phyloP scores from a whole-genome alignment of 2,329 filamentous ascomycete genomes.

The Tolypocladium album region DNA sequence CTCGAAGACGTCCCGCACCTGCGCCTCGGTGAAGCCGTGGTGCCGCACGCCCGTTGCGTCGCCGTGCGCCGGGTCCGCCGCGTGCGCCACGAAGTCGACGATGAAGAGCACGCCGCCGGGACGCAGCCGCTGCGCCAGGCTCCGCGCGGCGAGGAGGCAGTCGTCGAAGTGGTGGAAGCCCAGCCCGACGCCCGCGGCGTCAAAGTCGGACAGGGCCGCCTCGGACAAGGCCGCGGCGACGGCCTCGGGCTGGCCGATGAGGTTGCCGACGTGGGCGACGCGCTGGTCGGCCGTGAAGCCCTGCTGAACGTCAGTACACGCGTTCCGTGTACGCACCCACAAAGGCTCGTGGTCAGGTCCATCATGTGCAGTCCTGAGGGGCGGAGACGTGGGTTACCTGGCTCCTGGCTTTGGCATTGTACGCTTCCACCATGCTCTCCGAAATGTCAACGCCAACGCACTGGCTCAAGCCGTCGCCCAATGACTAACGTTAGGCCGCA shows the following conservation, averaged over 20 bases:
- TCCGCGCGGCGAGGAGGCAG: slow-evolving; percentile 45
- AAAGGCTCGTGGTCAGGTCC: neutral
- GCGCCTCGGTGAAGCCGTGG: slow-evolving; percentile 52
- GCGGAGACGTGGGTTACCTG: slow-evolving; percentile 26
- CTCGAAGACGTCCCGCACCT: slow-evolving; percentile 50
- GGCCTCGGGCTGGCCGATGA: slow-evolving; percentile 33
- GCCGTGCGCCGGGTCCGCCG: slow-evolving; percentile 11
- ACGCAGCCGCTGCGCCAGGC: slow-evolving; percentile 50
- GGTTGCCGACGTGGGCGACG: slow-evolving; percentile 46
- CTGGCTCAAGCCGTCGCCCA: slow-evolving; percentile 29
- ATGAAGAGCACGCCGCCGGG: slow-evolving; percentile 58
- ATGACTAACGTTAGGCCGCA: slow-evolving; percentile 9
- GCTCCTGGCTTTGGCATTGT: slow-evolving; percentile 49
- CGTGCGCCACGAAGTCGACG: slow-evolving; percentile 55
- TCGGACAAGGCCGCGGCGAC: slow-evolving; percentile 45
- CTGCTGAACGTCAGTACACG: slow-evolving; percentile 12
- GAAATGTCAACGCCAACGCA: slow-evolving; percentile 61
- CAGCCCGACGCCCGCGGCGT: slow-evolving; percentile 51
- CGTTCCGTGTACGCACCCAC: neutral
- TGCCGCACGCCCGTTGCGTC: slow-evolving; percentile 46
- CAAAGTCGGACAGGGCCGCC: slow-evolving; percentile 57
- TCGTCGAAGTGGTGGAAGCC: slow-evolving; percentile 61
- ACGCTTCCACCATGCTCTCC: slow-evolving; percentile 57
- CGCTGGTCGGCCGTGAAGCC: slow-evolving; percentile 42
- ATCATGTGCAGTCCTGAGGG: neutral